Base-by-base conservation (phyloP, 345 rosid genomes). In the Anastatica hierochuntica region DNA sequence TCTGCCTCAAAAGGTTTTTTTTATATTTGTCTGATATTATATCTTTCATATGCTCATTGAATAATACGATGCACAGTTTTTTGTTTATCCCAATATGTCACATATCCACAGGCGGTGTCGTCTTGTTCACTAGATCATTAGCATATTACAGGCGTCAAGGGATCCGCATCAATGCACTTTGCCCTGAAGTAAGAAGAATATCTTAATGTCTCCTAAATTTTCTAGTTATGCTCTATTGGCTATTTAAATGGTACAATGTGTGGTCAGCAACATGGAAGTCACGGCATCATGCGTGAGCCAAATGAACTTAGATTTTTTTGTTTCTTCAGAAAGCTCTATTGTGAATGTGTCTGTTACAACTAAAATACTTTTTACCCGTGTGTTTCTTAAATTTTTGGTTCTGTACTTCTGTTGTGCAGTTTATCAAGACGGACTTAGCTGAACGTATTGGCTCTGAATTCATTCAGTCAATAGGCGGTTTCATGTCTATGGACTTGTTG, bases 101-200 rank as follows among this genome's bases (percentile, higher is more conserved):
- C 38, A 42, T 49, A 45, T 56, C 43, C 42, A 24, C 67, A 90
- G 98, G 75, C 5, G 96, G 96, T 27, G 90, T 90, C 62, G 66
- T 84, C 35, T 62, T 90, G 73, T 90, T 90, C 73, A 81, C 98
- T 23, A 82, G 98, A 74, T 77, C 98, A 49, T 75, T 90, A 49
- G 73, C 49, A 12, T 70, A 69, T 30, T 71, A 56, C 49, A 74
- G 61, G 68, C 85, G 74, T 33, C 64, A 56, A 63, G 98, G 96
- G 55, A 87, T 90, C 45, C 89, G 98, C 21, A 42, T 87, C 64
- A 90, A 90, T 66, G 98, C 78, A 47, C 95, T 90, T 72, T 90
- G 98, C 75, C 98, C 97, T n/a, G 97, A 89, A 94, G 97, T 85
- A 59, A 50, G 66, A 34, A 16, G n/a, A 31, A 13, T 56, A 42